These are phyloP conservation scores for Stagonosporopsis vannaccii DNA, from an alignment of 2,329 filamentous ascomycete genomes.

Conservation along the genomic window DNA sequence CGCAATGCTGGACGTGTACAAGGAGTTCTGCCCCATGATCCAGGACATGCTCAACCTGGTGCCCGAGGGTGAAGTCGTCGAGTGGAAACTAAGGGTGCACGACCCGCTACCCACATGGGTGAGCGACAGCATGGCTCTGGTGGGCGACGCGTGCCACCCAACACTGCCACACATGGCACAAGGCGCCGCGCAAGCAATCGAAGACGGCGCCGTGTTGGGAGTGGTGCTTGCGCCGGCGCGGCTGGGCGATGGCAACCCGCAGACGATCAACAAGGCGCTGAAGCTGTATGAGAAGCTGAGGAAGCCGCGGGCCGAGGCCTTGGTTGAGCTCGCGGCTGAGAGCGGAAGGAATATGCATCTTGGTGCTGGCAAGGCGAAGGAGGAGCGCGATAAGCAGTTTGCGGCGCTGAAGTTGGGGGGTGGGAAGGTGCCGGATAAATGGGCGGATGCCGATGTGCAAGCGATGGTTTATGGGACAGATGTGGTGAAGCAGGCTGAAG, in stretches of 20 bases:
- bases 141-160: slow-evolving; percentile 69
- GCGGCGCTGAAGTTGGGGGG: slow-evolving; percentile 54
- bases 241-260: slow-evolving; percentile 50
- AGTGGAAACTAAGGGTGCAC: slow-evolving; percentile 71
- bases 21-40: slow-evolving; percentile 67
- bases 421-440: slow-evolving; percentile 59
- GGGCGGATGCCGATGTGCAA: slow-evolving; percentile 61
- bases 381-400: slow-evolving; percentile 65
- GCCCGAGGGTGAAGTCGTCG: slow-evolving; percentile 69
- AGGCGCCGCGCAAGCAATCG: slow-evolving; percentile 70
- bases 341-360: slow-evolving; percentile 63
- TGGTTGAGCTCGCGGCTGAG: slow-evolving; percentile 65
- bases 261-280: slow-evolving; percentile 61
- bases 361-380: slow-evolving; percentile 65
- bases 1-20: slow-evolving; percentile 66
- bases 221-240: slow-evolving; percentile 60
- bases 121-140: slow-evolving; percentile 59
- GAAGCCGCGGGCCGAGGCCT: slow-evolving; percentile 63
- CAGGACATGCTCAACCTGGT: slow-evolving; percentile 67
- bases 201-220: slow-evolving; percentile 66
- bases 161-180: slow-evolving; percentile 70
- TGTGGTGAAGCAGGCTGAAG: slow-evolving; percentile 54
- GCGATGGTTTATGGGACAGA: slow-evolving; percentile 58
- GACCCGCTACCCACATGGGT: slow-evolving; percentile 69
- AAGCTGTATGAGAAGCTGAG: slow-evolving; percentile 64